Percentiles rank a stretch among this genome's conserved stretches.
These are phyloP conservation scores for Nicotiana paniculata DNA, from an alignment of 257 asterid genomes.

Conservation along the genomic window DNA sequence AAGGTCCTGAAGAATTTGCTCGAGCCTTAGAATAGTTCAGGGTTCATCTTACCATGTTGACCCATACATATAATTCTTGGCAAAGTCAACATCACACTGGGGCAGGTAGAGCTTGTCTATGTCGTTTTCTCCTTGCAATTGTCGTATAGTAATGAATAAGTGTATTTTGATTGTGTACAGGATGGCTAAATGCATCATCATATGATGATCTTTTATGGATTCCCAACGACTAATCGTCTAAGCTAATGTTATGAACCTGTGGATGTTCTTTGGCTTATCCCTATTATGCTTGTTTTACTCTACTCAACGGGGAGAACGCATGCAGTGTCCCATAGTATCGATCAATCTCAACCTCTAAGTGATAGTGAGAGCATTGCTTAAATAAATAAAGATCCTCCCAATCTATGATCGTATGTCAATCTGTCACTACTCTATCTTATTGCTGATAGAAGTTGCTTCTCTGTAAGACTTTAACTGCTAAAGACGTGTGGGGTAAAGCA, in stretches of 20 bases:
- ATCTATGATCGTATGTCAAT: not conserved
- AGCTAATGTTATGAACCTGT: not conserved
- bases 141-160: not conserved
- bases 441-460: not conserved
- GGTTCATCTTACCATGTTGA: too few species aligned
- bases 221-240: not conserved
- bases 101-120: not conserved
- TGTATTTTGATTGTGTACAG: not conserved
- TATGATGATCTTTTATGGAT: not conserved
- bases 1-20: not conserved
- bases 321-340: constrained; percentile 10
- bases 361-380: constrained; percentile 16
- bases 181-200: not conserved
- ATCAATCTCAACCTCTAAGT: constrained; percentile 23
- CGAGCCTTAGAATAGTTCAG: not conserved
- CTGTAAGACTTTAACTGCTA: not conserved
- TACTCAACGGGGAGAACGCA: constrained; percentile 4
- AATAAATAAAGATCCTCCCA: not conserved
- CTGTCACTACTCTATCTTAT: not conserved
- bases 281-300: constrained; percentile 7
- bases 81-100: not conserved
- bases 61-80: not conserved
- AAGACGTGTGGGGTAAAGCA: constrained; percentile 10
- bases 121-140: not conserved
- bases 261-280: constrained; percentile 9